A percentile compares a stretch with the other conserved stretches of the same genome.
These are phyloP conservation scores for Poterioochromonas sp. DNA, from an alignment of 352 stramenopile species.

Conservation along the genomic window DNA sequence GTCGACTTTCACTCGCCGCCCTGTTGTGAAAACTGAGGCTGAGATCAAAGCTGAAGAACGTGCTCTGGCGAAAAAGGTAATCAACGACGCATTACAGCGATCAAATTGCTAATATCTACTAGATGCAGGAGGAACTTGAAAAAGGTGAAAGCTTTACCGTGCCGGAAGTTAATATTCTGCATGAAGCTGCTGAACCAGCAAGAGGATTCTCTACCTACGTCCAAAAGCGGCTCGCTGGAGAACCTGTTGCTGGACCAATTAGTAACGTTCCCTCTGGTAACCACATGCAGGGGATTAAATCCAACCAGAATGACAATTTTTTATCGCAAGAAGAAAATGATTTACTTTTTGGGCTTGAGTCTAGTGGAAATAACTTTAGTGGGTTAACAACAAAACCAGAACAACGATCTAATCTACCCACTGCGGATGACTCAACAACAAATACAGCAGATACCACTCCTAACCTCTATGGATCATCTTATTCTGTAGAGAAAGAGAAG, in stretches of 20 bases:
- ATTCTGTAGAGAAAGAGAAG: no score
- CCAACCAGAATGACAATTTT: not conserved
- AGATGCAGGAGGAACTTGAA: conserved; percentile 9
- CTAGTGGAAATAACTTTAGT: no score
- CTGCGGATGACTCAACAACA: no score
- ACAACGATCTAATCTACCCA: no score
- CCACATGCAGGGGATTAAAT: no score
- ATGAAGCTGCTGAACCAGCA: not conserved
- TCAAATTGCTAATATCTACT: not conserved
- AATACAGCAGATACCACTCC: no score
- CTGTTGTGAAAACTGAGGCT: conserved; percentile 4
- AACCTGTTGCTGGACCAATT: not conserved
- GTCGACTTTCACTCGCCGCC: conserved; percentile 18
- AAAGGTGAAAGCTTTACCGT: not conserved
- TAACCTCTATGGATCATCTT: no score
- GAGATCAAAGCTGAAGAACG: not conserved
- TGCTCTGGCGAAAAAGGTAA: not conserved
- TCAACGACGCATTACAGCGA: not conserved
- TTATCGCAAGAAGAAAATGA: no score
- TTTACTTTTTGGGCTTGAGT: no score
- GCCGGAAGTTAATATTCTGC: not conserved
- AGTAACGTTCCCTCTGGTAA: not conserved
- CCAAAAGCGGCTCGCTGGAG: not conserved
- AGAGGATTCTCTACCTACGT: not conserved
- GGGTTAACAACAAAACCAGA: no score